Base-by-base conservation (phyloP, 768 basidiomycete genomes). In the Suillus weaverae region DNA sequence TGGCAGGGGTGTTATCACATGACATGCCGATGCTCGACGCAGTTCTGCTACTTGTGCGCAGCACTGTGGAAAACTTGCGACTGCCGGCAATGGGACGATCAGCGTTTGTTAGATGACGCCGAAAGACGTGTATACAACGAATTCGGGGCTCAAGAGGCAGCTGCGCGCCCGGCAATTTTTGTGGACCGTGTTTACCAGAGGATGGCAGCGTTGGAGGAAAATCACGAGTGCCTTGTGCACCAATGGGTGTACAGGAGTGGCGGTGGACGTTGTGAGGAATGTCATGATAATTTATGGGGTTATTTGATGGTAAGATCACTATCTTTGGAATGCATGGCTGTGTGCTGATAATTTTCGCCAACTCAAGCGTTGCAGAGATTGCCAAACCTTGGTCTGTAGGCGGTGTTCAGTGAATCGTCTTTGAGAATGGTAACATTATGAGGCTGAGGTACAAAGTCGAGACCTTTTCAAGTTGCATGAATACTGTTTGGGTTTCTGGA, bases 41-140 rank as follows among this genome's bases (percentile, higher is more conserved):
- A 90, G 67, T 89, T 90, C 72, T 90, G 89, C 69, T 89, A 91
- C 70, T 57, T 86, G 10, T 91, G 90, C 70, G 84, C 85, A 0
- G 81, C 71, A 35, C 77, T 65, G 11, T 91, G 89, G 89, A 89
- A 86, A 74, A 80, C 74, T 0, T 92, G 90, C 63, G 5, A 2
- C 0, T 91, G 90, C 65, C 77, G 77, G 0, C 86, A 87, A 53
- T 91, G 89, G 88, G 88, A 90, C 8, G 89, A 90, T 64, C 60
- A 68, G 0, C 73, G 78, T 6, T 72, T 84, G 11, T 2, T 74
- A 16, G 14, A 66, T 36, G 72, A 76, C 33, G 73, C 74, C 0
- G 64, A 71, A 13, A 66, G 73, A 55, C 60, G 74, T 13, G 70
- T 71, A 18, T 54, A 65, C 1, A 75, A 74, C 22, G 57, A 75